phyloP scores from a whole-genome alignment of 176 grass and related monocot species.

The Triticum aestivum region DNA sequence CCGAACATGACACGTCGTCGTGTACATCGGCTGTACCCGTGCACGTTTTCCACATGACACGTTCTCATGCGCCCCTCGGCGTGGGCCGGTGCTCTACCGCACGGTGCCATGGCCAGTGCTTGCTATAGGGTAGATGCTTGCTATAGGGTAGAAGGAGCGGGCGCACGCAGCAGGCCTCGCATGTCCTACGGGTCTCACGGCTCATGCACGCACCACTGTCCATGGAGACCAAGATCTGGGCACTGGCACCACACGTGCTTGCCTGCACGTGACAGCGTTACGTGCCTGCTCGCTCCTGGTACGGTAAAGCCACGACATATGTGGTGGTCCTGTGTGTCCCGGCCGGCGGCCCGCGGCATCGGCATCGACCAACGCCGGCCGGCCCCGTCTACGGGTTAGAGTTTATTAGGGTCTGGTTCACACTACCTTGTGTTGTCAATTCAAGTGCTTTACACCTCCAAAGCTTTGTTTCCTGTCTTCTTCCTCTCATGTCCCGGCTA shows the following conservation, averaged over 20 bases:
- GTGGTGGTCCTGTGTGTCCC: background rate
- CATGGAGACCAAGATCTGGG: background rate
- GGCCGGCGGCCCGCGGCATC: background rate
- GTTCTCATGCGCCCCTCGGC: background rate
- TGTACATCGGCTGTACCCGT: background rate
- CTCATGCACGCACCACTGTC: no score
- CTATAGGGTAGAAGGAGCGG: background rate
- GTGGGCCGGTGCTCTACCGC: background rate
- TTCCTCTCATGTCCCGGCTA: no score
- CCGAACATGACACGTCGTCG: background rate
- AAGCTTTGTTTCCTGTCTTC: no score
- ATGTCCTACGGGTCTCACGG: no score
- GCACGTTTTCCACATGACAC: background rate
- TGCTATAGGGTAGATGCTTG: background rate
- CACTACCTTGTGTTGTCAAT: background rate
- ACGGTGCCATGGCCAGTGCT: background rate
- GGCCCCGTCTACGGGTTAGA: background rate
- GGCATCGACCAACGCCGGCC: background rate
- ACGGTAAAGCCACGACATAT: slow-evolving; percentile 31
- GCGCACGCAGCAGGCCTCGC: no score
- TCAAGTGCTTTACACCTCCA: no score
- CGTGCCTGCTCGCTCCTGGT: background rate
- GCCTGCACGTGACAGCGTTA: no score
- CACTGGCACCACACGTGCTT: background rate
- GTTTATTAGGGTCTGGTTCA: background rate